Conservation (phyloP, 805 yeast genomes). For the Monosporozyma aerobia region DNA sequence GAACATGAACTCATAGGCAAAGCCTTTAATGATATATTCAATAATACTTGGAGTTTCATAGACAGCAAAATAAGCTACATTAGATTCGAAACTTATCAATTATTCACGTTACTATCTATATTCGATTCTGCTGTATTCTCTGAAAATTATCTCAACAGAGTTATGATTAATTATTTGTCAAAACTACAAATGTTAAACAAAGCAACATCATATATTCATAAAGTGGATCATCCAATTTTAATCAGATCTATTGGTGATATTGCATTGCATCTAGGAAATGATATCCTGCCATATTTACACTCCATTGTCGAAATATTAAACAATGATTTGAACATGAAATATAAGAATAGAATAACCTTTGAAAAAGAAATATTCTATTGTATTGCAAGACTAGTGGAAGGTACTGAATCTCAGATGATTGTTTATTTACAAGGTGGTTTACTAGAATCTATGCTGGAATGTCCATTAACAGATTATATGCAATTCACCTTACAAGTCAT, state of each 20-base stretch:
- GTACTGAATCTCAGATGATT: slow-evolving; percentile 83
- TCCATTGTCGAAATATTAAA: slow-evolving; percentile 69
- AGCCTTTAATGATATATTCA: slow-evolving; percentile 65
- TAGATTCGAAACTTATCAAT: slow-evolving; percentile 66
- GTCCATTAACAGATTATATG: slow-evolving; percentile 71
- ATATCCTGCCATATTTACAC: slow-evolving; percentile 77
- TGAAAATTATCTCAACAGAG: slow-evolving; percentile 67
- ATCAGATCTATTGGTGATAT: slow-evolving; percentile 73
- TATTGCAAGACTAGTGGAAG: slow-evolving; percentile 67
- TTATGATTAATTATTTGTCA: slow-evolving; percentile 64
- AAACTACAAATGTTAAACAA: slow-evolving; percentile 58
- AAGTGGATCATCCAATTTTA: slow-evolving; percentile 55
- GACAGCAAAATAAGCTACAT: slow-evolving; percentile 65
- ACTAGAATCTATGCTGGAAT: slow-evolving; percentile 63
- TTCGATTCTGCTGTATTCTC: slow-evolving; percentile 67
- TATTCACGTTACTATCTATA: slow-evolving; percentile 69
- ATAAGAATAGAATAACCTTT: slow-evolving; percentile 52
- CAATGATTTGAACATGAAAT: slow-evolving; percentile 51
- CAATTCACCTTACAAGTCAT: slow-evolving; percentile 62
- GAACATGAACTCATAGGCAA: slow-evolving; percentile 65
- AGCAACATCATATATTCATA: slow-evolving; percentile 2
- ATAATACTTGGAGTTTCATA: slow-evolving; percentile 58
- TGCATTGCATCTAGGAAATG: slow-evolving; percentile 59
- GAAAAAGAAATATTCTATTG: slow-evolving; percentile 84
- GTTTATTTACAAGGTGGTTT: slow-evolving; percentile 73